Percentiles rank a stretch among this genome's conserved stretches.
phyloP scores from a whole-genome alignment of 2,329 filamentous ascomycete genomes.

The Ascosphaera acerosa region DNA sequence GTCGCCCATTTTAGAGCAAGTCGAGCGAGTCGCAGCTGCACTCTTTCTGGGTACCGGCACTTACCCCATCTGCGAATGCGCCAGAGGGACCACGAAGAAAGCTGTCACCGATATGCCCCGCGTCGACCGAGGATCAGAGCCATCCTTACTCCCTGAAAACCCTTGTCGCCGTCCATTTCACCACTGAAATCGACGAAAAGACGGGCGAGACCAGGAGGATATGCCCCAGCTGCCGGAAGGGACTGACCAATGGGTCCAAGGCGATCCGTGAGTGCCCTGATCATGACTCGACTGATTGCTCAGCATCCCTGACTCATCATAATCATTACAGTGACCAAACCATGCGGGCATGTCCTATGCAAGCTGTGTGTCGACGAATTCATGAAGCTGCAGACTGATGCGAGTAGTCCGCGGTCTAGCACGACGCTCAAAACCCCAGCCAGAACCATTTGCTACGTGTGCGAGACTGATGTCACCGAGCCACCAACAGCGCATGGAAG shows the following conservation, averaged over 20 bases:
- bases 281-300: too few species aligned
- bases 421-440: conserved; percentile 23
- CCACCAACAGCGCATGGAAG: conserved; percentile 13
- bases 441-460: conserved; percentile 54
- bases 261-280: conserved; percentile 30
- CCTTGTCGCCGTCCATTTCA: conserved; percentile 53
- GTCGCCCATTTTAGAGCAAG: conserved; percentile 14
- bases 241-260: conserved; percentile 54
- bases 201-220: conserved; percentile 25
- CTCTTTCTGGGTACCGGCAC: conserved; percentile 79
- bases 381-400: conserved; percentile 32
- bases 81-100: conserved; percentile 37
- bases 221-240: conserved; percentile 72
- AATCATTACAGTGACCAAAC: conserved; percentile 37
- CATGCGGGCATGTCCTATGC: conserved; percentile 81
- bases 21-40: conserved; percentile 43
- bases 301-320: too few species aligned
- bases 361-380: conserved; percentile 65
- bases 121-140: conserved; percentile 36
- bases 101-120: conserved; percentile 48
- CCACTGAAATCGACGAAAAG: conserved; percentile 36
- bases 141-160: conserved; percentile 58
- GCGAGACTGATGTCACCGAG: conserved; percentile 48
- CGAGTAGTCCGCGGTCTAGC: conserved; percentile 34
- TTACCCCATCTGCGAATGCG: conserved; percentile 42